Evolutionary conservation across 306 rosid species (phyloP).

Genomic region (Hippophae rhamnoides): DNA sequence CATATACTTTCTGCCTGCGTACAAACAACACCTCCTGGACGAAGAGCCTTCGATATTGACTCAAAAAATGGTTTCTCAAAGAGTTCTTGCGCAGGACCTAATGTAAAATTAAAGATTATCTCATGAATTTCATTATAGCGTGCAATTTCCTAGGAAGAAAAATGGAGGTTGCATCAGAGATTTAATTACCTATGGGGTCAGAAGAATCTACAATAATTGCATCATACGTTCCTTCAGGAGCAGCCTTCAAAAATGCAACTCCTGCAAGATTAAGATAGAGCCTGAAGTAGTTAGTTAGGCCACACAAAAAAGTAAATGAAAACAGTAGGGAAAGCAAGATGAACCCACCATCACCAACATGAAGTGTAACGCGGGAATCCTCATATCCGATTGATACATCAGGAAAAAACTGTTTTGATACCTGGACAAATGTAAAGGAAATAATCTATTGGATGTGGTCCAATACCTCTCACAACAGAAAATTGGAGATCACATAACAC

Average conservation of each 20-base stretch:
- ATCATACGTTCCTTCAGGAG: conserved; percentile 78
- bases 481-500: neutral
- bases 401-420: conserved; percentile 82
- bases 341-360: conserved; percentile 79
- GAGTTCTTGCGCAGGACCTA: conserved; percentile 99
- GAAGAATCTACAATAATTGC: conserved; percentile 94
- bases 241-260: conserved; percentile 87
- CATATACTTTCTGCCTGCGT: conserved; percentile 99
- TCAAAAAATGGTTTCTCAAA: conserved; percentile 85
- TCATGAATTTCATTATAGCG: no score
- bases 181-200: conserved; percentile 72
- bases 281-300: conserved; percentile 7
- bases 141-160: neutral
- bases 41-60: conserved; percentile 79
- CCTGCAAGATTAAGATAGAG: conserved; percentile 41
- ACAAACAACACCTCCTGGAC: conserved; percentile 93
- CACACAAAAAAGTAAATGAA: neutral
- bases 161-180: neutral
- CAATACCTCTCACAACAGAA: neutral
- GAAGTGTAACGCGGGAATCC: conserved; percentile 79
- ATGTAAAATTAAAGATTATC: conserved; percentile 7
- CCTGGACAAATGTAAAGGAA: conserved; percentile 32
- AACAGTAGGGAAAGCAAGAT: neutral
- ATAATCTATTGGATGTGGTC: neutral
- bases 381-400: conserved; percentile 64